phyloP scores from a whole-genome alignment of 148 eudicot species.

The Rheum nobile region DNA sequence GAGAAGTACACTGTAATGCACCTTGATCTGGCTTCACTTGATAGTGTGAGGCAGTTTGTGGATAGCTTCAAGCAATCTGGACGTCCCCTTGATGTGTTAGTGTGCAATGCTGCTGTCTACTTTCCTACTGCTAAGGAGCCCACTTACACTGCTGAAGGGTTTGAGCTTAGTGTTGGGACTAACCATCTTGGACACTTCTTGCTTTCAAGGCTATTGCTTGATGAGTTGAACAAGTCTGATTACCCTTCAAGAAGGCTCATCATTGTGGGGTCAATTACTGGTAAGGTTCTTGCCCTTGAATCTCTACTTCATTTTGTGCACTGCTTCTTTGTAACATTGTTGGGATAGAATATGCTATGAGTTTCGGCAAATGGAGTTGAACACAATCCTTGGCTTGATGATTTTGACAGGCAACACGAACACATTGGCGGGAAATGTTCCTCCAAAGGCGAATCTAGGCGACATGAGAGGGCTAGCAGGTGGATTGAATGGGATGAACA shows the following conservation, averaged over 20 bases:
- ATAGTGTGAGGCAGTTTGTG: conserved; percentile 35
- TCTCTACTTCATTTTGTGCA: too few species aligned
- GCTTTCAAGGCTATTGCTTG: conserved; percentile 54
- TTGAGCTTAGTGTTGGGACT: conserved; percentile 84
- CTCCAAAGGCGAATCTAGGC: conserved; percentile 89
- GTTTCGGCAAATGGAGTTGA: too few species aligned
- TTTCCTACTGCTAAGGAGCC: conserved; percentile 71
- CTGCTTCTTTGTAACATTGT: too few species aligned
- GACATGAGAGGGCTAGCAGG: conserved; percentile 79
- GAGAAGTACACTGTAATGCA: conserved; percentile 81
- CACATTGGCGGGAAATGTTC: conserved; percentile 88
- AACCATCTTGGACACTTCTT: conserved; percentile 87
- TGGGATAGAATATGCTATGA: too few species aligned
- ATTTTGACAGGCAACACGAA: conserved; percentile 59
- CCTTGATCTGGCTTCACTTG: conserved; percentile 75
- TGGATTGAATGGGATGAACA: conserved; percentile 61
- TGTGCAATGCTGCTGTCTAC: conserved; percentile 73
- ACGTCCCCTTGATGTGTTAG: conserved; percentile 29
- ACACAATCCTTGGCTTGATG: background rate
- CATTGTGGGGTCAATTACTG: conserved; percentile 90
- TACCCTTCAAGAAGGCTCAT: conserved; percentile 60
- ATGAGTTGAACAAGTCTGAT: conserved; percentile 63
- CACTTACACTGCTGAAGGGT: conserved; percentile 70
- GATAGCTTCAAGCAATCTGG: conserved; percentile 24
- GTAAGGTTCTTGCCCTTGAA: conserved; percentile 17